Evolutionary conservation across 345 rosid genomes (phyloP).

Genomic region (Turritis glabra): DNA sequence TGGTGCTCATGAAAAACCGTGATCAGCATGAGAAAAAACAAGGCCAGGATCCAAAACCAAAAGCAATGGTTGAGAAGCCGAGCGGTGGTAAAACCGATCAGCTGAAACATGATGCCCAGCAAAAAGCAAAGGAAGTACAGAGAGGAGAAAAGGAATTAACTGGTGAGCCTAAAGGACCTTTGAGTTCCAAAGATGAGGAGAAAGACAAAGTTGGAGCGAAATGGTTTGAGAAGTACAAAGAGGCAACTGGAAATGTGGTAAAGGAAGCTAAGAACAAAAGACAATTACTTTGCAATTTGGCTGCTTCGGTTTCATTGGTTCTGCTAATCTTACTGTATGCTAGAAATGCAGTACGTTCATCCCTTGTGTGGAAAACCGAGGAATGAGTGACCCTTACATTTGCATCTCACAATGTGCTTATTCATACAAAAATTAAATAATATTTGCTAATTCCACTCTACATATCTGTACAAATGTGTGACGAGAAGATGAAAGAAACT

Average conservation of each 20-base stretch:
- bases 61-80: conserved; percentile 23
- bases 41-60: conserved; percentile 22
- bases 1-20: conserved; percentile 22
- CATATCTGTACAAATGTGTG: neutral
- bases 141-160: neutral
- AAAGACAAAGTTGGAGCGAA: conserved; percentile 36
- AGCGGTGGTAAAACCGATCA: conserved; percentile 25
- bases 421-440: conserved; percentile 24
- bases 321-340: conserved; percentile 37
- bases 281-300: conserved; percentile 39
- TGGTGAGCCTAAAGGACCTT: conserved; percentile 30
- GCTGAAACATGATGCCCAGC: conserved; percentile 28
- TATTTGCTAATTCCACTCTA: conserved; percentile 1
- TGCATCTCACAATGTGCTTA: conserved; percentile 18
- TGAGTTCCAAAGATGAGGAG: conserved; percentile 34
- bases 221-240: conserved; percentile 40
- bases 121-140: conserved; percentile 21
- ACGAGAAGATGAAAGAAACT: conserved; percentile 3
- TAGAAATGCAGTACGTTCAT: conserved; percentile 39
- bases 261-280: conserved; percentile 42
- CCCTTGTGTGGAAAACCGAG: conserved; percentile 29
- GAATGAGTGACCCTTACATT: conserved; percentile 25
- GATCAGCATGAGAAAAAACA: conserved; percentile 24
- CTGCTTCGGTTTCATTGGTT: conserved; percentile 38
- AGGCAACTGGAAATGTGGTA: conserved; percentile 39